Evolutionary conservation across 2,329 filamentous ascomycete species (phyloP).

Genomic region (Fusarium sp.): DNA sequence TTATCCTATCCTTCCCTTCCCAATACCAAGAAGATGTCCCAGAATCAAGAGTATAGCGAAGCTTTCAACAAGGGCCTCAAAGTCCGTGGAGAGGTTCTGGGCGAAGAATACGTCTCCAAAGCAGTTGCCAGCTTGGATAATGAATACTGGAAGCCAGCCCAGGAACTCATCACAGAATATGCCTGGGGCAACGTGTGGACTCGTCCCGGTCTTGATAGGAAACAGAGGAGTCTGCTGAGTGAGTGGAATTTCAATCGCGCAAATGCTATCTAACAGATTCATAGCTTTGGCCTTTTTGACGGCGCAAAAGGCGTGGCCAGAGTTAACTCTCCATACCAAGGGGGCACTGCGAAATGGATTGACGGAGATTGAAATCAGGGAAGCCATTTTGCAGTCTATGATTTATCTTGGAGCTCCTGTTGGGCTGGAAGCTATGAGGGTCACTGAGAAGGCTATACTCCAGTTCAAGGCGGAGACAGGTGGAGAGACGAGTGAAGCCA

Average conservation of each 20-base stretch:
- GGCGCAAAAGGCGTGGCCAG: constrained; percentile 30
- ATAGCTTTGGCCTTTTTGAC: constrained; percentile 37
- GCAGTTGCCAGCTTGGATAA: constrained; percentile 28
- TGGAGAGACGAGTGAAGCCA: background rate
- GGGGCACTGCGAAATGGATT: constrained; percentile 35
- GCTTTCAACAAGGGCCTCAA: constrained; percentile 23
- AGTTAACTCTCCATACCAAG: constrained; percentile 35
- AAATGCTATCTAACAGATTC: background rate
- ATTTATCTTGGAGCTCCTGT: constrained; percentile 39
- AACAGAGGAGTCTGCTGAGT: constrained; percentile 41
- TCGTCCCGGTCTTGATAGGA: constrained; percentile 33
- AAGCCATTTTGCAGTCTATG: constrained; percentile 37
- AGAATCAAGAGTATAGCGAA: constrained; percentile 18
- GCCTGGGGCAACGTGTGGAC: constrained; percentile 38
- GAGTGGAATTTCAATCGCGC: background rate
- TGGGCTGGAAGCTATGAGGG: constrained; percentile 38
- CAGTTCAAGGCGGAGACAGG: constrained; percentile 9
- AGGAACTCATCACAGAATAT: constrained; percentile 37
- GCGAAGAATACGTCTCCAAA: constrained; percentile 40
- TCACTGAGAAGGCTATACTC: constrained; percentile 32
- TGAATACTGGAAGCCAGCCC: constrained; percentile 38
- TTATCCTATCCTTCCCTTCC: too few relatives aligned
- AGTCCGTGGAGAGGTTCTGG: constrained; percentile 32
- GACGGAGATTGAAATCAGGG: constrained; percentile 38
- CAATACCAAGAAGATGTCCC: constrained; percentile 4